phyloP scores from a whole-genome alignment of 306 rosid species.

The Neltuma alba region DNA sequence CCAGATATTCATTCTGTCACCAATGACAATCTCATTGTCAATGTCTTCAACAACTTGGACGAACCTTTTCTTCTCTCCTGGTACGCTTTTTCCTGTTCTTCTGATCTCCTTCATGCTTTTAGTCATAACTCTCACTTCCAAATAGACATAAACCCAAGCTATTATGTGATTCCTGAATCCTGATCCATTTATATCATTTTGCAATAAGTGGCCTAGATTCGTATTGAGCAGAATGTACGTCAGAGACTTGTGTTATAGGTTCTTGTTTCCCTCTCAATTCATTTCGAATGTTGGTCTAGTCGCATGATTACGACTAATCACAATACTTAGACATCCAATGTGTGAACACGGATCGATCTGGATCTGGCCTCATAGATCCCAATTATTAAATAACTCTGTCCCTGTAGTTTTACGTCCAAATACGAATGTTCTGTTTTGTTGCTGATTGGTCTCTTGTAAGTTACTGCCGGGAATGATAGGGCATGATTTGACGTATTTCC shows the following conservation, averaged over 20 bases:
- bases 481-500: no score
- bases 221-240: not conserved
- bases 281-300: not conserved
- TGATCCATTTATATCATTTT: not conserved
- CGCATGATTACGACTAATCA: not conserved
- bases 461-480: no score
- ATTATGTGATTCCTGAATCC: not conserved
- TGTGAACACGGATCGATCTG: conserved; percentile 34
- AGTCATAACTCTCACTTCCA: no score
- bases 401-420: not conserved
- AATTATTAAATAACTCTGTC: not conserved
- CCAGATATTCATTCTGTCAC: conserved; percentile 96
- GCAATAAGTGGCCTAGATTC: not conserved
- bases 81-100: conserved; percentile 42
- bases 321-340: conserved; percentile 30
- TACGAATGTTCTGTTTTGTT: not conserved
- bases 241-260: not conserved
- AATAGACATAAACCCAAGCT: not conserved
- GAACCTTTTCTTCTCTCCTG: conserved; percentile 90
- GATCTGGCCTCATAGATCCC: conserved; percentile 33
- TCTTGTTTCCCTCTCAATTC: not conserved
- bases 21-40: conserved; percentile 91
- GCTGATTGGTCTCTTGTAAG: not conserved
- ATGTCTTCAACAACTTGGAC: conserved; percentile 86
- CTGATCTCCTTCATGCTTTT: no score